These are phyloP conservation scores for Chaetoceros muelleri DNA, from an alignment of 108 stramenopile genomes.

Conservation along the genomic window DNA sequence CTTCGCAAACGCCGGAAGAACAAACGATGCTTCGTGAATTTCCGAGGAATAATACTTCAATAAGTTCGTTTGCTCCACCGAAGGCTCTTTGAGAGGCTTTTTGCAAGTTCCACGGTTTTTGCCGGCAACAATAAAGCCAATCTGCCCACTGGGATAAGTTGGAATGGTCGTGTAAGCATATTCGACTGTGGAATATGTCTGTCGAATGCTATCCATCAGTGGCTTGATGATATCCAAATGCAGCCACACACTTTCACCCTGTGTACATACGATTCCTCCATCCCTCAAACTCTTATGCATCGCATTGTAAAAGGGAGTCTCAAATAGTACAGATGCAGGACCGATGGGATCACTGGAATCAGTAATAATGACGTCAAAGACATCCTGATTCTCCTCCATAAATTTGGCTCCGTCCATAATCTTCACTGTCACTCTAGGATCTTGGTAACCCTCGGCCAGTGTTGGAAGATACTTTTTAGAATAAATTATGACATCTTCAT, in stretches of 20 bases:
- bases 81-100: slow-evolving; percentile 38
- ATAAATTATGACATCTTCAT: slow-evolving; percentile 69
- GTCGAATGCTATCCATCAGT: slow-evolving; percentile 53
- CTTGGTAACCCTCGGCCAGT: slow-evolving; percentile 86
- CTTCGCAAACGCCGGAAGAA: slow-evolving; percentile 82
- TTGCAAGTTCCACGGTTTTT: slow-evolving; percentile 41
- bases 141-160: slow-evolving; percentile 96
- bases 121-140: slow-evolving; percentile 92
- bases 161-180: slow-evolving; percentile 98
- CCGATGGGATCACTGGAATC: slow-evolving; percentile 89
- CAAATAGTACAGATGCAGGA: slow-evolving; percentile 91
- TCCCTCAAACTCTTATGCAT: slow-evolving; percentile 81
- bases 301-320: slow-evolving; percentile 88
- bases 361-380: slow-evolving; percentile 86
- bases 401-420: slow-evolving; percentile 84
- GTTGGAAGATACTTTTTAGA: slow-evolving; percentile 73
- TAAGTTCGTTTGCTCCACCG: slow-evolving; percentile 34
- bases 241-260: slow-evolving; percentile 97
- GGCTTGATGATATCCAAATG: slow-evolving; percentile 87
- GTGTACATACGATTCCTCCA: slow-evolving; percentile 94
- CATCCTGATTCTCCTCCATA: slow-evolving; percentile 63
- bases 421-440: slow-evolving; percentile 81
- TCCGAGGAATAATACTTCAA: slow-evolving; percentile 88
- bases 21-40: slow-evolving; percentile 87
- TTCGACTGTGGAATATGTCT: slow-evolving; percentile 73